These are phyloP conservation scores for Botrytis deweyae DNA, from an alignment of 2,329 filamentous ascomycete genomes.

Conservation along the genomic window DNA sequence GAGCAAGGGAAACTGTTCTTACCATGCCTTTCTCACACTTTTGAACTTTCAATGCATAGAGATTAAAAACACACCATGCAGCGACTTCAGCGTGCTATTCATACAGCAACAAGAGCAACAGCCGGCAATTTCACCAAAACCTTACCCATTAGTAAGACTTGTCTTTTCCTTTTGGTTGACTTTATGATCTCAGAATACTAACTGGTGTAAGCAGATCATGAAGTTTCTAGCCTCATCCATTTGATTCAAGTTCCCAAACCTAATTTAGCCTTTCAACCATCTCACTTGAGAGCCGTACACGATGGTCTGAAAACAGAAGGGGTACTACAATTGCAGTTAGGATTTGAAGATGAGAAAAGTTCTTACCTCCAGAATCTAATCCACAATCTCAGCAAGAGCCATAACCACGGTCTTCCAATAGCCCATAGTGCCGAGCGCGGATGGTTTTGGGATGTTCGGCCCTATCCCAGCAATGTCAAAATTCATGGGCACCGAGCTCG, in stretches of 20 bases:
- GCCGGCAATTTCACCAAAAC: not conserved
- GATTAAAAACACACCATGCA: not conserved
- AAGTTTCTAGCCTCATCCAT: not conserved
- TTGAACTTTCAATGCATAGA: no score
- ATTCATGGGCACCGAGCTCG: conserved; percentile 27
- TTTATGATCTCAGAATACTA: not conserved
- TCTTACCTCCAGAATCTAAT: conserved; percentile 31
- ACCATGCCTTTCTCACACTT: not conserved
- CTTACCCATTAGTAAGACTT: not conserved
- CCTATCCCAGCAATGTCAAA: conserved; percentile 30
- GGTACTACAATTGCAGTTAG: conserved; percentile 29
- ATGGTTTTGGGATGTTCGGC: conserved; percentile 38
- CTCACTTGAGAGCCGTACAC: conserved; percentile 21
- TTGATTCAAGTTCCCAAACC: not conserved
- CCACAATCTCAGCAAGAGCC: not conserved
- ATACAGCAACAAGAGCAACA: not conserved
- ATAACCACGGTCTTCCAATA: conserved; percentile 31
- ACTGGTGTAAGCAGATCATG: not conserved
- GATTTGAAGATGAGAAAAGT: conserved; percentile 29
- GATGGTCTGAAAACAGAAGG: conserved; percentile 27
- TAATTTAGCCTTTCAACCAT: not conserved
- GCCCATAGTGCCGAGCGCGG: conserved; percentile 33
- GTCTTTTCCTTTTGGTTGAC: not conserved
- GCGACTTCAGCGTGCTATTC: not conserved
- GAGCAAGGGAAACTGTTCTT: not conserved